phyloP scores from a whole-genome alignment of 352 stramenopile genomes.

The Globisporangium paroecandrum region DNA sequence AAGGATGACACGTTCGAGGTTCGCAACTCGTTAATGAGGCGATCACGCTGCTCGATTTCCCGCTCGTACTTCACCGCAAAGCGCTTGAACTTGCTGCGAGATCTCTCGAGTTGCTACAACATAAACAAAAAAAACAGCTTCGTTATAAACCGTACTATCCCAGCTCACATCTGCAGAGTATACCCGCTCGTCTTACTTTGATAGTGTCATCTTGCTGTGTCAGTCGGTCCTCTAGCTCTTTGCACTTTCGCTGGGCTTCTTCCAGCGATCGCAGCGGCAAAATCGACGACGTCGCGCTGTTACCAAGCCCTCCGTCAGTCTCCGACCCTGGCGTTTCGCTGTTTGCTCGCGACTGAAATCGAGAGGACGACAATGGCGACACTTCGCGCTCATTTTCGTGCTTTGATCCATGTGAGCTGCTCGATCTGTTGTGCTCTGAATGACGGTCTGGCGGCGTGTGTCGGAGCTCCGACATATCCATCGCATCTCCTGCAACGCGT shows the following conservation, averaged over 20 bases:
- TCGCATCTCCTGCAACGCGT: slow-evolving; percentile 32
- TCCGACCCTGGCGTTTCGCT: slow-evolving; percentile 24
- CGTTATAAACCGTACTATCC: not conserved
- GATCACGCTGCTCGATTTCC: slow-evolving; percentile 72
- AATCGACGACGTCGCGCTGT: slow-evolving; percentile 42
- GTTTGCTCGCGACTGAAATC: slow-evolving; percentile 24
- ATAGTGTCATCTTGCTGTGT: slow-evolving; percentile 74
- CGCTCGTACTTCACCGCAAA: slow-evolving; percentile 84
- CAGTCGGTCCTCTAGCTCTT: slow-evolving; percentile 75
- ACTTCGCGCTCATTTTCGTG: slow-evolving; percentile 11
- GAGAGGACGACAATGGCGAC: slow-evolving; percentile 17
- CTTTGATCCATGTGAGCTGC: slow-evolving; percentile 6
- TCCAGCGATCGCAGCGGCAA: slow-evolving; percentile 59
- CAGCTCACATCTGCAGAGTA: not conserved
- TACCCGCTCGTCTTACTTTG: slow-evolving; percentile 40
- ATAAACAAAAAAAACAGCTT: not conserved
- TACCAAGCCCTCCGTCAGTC: slow-evolving; percentile 17
- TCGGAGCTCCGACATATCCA: slow-evolving; percentile 68
- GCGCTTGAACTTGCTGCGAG: slow-evolving; percentile 82
- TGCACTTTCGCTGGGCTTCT: slow-evolving; percentile 68
- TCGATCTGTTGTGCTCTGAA: not conserved
- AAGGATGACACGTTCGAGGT: slow-evolving; percentile 47
- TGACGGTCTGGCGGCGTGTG: slow-evolving; percentile 28
- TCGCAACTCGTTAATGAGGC: slow-evolving; percentile 43
- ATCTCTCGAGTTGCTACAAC: slow-evolving; percentile 72